Conservation (phyloP, 1,284 basidiomycete genomes). For the Marasmius fiardii region DNA sequence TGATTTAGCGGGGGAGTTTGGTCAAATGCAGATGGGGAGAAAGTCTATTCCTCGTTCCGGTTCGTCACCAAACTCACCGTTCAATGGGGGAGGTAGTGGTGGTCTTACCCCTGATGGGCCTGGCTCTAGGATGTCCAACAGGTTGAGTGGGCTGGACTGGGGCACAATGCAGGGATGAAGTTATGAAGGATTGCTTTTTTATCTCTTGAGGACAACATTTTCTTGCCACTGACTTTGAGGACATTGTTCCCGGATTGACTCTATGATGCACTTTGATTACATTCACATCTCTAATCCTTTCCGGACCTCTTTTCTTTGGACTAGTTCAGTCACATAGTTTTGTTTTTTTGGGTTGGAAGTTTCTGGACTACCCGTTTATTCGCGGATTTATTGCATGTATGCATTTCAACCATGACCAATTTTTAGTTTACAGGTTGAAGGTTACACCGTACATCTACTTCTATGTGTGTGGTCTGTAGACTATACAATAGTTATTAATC, state of each 20-base stretch:
- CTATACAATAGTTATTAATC: no score
- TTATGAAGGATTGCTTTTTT: no score
- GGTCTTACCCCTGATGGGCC: neutral
- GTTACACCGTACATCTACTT: no score
- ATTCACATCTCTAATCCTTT: neutral
- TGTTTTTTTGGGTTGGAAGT: no score
- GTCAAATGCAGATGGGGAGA: slow-evolving; percentile 23
- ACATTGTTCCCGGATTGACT: neutral
- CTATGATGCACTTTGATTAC: neutral
- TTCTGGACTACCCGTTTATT: no score
- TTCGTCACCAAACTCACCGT: neutral
- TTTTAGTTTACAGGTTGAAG: no score
- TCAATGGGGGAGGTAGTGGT: no score
- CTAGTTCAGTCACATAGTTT: no score
- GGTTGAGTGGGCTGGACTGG: slow-evolving; percentile 1
- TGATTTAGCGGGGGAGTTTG: slow-evolving; percentile 38
- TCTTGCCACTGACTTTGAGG: neutral
- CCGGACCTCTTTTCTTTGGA: neutral
- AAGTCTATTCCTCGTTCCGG: neutral
- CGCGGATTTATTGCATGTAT: no score
- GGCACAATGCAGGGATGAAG: neutral
- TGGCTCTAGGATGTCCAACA: neutral
- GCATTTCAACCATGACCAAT: no score
- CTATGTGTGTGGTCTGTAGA: no score
- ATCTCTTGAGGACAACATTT: neutral